Conservation (phyloP, 1,139 yeast species). For the Yamadazyma aaseri region DNA sequence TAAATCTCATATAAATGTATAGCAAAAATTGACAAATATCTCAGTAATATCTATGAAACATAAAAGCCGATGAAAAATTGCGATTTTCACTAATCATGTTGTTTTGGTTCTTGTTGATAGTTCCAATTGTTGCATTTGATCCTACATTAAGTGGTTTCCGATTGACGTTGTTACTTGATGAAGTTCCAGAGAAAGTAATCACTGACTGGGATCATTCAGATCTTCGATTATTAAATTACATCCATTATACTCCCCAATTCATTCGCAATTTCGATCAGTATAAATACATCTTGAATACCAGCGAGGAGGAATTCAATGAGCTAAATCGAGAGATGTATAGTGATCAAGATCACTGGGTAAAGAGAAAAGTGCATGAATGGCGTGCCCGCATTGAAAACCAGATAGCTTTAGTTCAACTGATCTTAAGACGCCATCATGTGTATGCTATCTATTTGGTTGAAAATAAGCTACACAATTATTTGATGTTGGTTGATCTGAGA, state of each 20-base stretch:
- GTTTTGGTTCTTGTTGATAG: not conserved
- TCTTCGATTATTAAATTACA: conserved; percentile 6
- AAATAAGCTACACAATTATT: conserved; percentile 5
- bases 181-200: conserved; percentile 11
- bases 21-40: too few relatives aligned
- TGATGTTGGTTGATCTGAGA: conserved; percentile 11
- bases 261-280: conserved; percentile 8
- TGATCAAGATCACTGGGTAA: conserved; percentile 1
- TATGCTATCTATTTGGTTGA: conserved; percentile 10
- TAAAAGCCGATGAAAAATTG: conserved; percentile 1
- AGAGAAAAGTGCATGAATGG: conserved; percentile 2
- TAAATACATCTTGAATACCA: conserved; percentile 11
- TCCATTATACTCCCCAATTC: conserved; percentile 10
- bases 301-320: conserved; percentile 7
- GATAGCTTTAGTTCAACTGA: conserved; percentile 8
- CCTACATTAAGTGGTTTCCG: conserved; percentile 9
- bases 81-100: conserved; percentile 1
- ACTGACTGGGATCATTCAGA: conserved; percentile 1
- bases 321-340: conserved; percentile 7
- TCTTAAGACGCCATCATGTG: conserved; percentile 9
- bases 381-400: conserved; percentile 5
- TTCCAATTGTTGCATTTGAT: conserved; percentile 3
- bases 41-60: too few relatives aligned
- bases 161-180: conserved; percentile 7
- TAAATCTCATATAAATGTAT: too few relatives aligned